Percentiles rank a stretch among this genome's conserved stretches.
Evolutionary conservation across 169 alveolate genomes (phyloP).

Genomic region (Cryptosporidium sp.): DNA sequence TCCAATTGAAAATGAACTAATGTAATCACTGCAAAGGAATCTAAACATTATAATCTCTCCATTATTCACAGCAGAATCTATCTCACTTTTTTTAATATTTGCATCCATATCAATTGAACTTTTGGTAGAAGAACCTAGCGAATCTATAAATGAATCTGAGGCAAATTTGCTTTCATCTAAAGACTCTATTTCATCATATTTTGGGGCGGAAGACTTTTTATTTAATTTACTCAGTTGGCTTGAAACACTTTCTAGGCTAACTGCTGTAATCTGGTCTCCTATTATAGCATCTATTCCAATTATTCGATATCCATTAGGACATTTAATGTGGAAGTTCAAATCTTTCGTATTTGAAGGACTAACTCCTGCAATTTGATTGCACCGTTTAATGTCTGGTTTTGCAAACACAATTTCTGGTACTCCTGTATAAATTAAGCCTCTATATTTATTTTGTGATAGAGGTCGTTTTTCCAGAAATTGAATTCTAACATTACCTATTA

Average conservation of each 20-base stretch:
- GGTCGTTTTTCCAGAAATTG: constrained; percentile 35
- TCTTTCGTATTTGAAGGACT: constrained; percentile 28
- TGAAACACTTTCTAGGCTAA: constrained; percentile 27
- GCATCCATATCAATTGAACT: background rate
- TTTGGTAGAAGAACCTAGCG: background rate
- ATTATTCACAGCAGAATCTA: constrained; percentile 31
- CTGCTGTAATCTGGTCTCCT: constrained; percentile 30
- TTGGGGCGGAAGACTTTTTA: background rate
- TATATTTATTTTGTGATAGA: constrained; percentile 1
- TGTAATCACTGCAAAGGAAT: constrained; percentile 58
- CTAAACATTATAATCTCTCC: constrained; percentile 45
- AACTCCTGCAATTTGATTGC: constrained; percentile 41
- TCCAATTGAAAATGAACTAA: constrained; percentile 41
- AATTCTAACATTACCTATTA: constrained; percentile 54
- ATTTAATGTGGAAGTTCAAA: constrained; percentile 14
- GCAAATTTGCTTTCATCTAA: background rate
- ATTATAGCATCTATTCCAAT: constrained; percentile 49
- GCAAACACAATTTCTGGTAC: constrained; percentile 11
- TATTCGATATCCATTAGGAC: constrained; percentile 50
- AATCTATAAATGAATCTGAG: constrained; percentile 17
- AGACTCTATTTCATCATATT: background rate
- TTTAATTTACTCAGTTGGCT: constrained; percentile 4
- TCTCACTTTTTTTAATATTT: background rate
- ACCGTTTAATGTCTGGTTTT: constrained; percentile 1
- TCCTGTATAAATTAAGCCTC: constrained; percentile 57